Evolutionary conservation across 495 filamentous ascomycete species (phyloP).

Genomic region (Xylaria nigripes): DNA sequence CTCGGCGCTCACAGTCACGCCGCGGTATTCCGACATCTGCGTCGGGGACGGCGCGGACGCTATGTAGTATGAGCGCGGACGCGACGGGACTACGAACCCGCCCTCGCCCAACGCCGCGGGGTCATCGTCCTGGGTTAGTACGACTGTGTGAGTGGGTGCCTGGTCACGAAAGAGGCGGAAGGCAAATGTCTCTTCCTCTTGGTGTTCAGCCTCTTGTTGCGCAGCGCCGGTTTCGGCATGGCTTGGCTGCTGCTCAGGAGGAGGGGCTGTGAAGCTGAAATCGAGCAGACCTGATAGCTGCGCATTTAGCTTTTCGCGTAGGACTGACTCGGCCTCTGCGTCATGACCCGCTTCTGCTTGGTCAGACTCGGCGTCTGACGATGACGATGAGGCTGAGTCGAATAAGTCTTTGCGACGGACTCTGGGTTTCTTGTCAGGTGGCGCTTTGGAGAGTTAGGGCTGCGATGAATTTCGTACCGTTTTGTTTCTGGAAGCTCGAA

Average conservation of each 20-base stretch:
- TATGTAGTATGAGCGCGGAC: constrained; percentile 40
- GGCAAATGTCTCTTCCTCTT: constrained; percentile 34
- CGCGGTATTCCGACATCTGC: constrained; percentile 24
- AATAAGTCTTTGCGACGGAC: constrained; percentile 46
- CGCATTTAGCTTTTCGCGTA: constrained; percentile 33
- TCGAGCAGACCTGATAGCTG: constrained; percentile 35
- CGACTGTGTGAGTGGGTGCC: constrained; percentile 26
- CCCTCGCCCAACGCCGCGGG: constrained; percentile 19
- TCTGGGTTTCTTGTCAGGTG: constrained; percentile 26
- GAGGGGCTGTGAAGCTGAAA: constrained; percentile 12
- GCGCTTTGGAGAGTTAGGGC: background rate
- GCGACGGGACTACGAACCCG: constrained; percentile 32
- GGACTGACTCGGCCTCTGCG: constrained; percentile 17
- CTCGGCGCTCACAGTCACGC: constrained; percentile 37
- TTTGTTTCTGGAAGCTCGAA: constrained; percentile 47
- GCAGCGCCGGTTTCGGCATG: background rate
- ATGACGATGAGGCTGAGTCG: constrained; percentile 25
- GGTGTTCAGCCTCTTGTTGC: constrained; percentile 9
- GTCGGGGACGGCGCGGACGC: constrained; percentile 26
- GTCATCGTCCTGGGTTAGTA: constrained; percentile 24
- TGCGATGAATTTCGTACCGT: constrained; percentile 29
- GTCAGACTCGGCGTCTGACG: constrained; percentile 5
- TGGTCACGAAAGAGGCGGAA: constrained; percentile 48
- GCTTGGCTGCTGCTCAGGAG: background rate
- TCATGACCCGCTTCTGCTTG: constrained; percentile 14